Base-by-base conservation (phyloP, 208 protist species). In the Leishmania martiniquensis region DNA sequence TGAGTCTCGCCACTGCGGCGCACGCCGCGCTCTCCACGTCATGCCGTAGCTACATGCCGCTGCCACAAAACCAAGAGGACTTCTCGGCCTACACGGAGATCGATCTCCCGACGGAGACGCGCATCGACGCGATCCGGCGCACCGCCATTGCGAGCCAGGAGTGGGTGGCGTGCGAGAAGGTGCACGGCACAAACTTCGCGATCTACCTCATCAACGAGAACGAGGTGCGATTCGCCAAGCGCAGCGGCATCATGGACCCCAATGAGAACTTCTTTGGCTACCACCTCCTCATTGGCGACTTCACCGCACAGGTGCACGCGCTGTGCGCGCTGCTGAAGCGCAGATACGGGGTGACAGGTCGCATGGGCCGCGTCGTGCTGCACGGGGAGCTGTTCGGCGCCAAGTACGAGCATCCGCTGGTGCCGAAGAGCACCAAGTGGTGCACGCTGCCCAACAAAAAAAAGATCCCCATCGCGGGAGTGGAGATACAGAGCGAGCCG, bases 181-280 rank as follows among this genome's bases (percentile, higher is more conserved):
- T 97, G 34, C 93, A 97, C 76, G 93, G 93, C 54, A 89, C 91
- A 15, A 97, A 97, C 85, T 96, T 97, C 74, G 90, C 87, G 39
- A 88, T 97, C 37, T 95, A 93, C 85, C 76, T 96, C 4, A 77
- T 97, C 13, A 81, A 93, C 54, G 93, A 95, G 55, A 71, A 78
- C 5, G 85, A 89, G 47, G 71, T 90, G 34, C 87, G 89, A 2
- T 97, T 93, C 70, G 85, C 93, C 7, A 97, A 97, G 75, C 93
- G 93, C 74, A 95, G 91, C 73, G 90, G 90, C 45, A 89, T 97
- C 68, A 97, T 97, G 91, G 90, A 95, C 75, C 90, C 90, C 0
- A 95, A 93, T 67, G 93, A 97, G 65, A 93, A 97, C 80, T 97
- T 97, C 81, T 97, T 97, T 83, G 93, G 93, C 76, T 97, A 97